phyloP scores from a whole-genome alignment of 2,329 filamentous ascomycete genomes.

The Stemphylium vesicarium region DNA sequence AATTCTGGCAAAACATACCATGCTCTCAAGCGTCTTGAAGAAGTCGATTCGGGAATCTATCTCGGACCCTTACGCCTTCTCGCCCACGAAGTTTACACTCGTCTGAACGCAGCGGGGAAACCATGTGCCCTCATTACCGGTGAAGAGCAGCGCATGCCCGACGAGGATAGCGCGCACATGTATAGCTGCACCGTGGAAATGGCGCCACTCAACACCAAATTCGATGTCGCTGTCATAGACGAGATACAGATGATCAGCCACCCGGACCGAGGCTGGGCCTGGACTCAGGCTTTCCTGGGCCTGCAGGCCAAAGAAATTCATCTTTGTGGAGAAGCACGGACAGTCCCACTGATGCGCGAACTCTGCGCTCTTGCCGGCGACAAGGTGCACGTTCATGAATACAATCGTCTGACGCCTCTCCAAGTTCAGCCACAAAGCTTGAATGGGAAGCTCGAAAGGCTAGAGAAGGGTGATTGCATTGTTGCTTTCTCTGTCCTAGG shows the following conservation, averaged over 20 bases:
- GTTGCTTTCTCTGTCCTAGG: slow-evolving; percentile 83
- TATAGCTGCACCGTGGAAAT: slow-evolving; percentile 96
- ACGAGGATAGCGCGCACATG: slow-evolving; percentile 59
- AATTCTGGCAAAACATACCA: slow-evolving; percentile 99
- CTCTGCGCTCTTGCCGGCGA: slow-evolving; percentile 83
- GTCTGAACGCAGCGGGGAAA: slow-evolving; percentile 78
- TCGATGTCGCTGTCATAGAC: slow-evolving; percentile 94
- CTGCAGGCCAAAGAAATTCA: slow-evolving; percentile 88
- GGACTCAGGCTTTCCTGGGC: slow-evolving; percentile 89
- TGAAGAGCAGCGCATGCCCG: slow-evolving; percentile 79
- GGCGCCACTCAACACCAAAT: slow-evolving; percentile 64
- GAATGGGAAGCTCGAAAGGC: slow-evolving; percentile 66
- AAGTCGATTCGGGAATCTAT: slow-evolving; percentile 79
- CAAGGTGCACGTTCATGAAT: slow-evolving; percentile 78
- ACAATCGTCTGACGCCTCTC: slow-evolving; percentile 82
- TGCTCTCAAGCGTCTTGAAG: slow-evolving; percentile 83
- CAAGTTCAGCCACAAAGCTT: slow-evolving; percentile 70
- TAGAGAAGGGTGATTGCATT: slow-evolving; percentile 89
- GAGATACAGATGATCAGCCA: slow-evolving; percentile 98
- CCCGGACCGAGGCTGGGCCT: slow-evolving; percentile 82
- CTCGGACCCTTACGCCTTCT: slow-evolving; percentile 87
- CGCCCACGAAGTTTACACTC: slow-evolving; percentile 93
- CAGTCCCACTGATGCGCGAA: slow-evolving; percentile 77
- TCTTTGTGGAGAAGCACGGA: slow-evolving; percentile 87
- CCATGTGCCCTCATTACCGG: slow-evolving; percentile 85